A percentile compares a stretch with the other conserved stretches of the same genome.
Conservation (phyloP, 2,329 filamentous ascomycete species). For the Cladosporium velox region DNA sequence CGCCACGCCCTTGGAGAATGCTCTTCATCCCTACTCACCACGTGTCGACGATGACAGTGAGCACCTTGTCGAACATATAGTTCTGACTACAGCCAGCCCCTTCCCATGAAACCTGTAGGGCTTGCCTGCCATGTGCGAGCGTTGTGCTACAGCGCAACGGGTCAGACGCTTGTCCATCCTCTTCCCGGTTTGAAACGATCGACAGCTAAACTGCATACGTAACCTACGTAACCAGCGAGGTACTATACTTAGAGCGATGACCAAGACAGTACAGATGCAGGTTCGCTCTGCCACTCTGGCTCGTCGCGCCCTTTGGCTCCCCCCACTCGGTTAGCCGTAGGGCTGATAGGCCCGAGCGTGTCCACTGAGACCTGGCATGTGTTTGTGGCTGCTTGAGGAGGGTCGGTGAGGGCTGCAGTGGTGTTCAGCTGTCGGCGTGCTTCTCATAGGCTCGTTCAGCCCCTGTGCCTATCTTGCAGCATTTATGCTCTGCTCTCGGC, state of each 20-base stretch:
- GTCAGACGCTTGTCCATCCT: slow-evolving; percentile 17
- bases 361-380: slow-evolving; percentile 16
- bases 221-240: slow-evolving; percentile 1
- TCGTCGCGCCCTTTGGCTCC: slow-evolving; percentile 10
- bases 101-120: slow-evolving; percentile 8
- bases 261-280: slow-evolving; percentile 19
- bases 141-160: slow-evolving; percentile 16
- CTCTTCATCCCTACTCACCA: slow-evolving; percentile 13
- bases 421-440: slow-evolving; percentile 10
- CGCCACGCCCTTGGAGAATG: not conserved
- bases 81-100: slow-evolving; percentile 13
- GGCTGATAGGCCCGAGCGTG: slow-evolving; percentile 13
- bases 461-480: not conserved
- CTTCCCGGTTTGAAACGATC: slow-evolving; percentile 5
- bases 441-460: slow-evolving; percentile 7
- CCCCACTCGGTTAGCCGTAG: slow-evolving; percentile 11
- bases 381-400: slow-evolving; percentile 6
- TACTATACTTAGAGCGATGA: slow-evolving; percentile 21
- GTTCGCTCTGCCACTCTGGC: not conserved
- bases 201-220: slow-evolving; percentile 17
- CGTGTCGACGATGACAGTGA: slow-evolving; percentile 19
- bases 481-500: slow-evolving; percentile 7
- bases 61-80: slow-evolving; percentile 18
- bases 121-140: slow-evolving; percentile 19
- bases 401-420: slow-evolving; percentile 17